Base-by-base conservation (phyloP, 306 rosid genomes). In the Cicer judaicum region DNA sequence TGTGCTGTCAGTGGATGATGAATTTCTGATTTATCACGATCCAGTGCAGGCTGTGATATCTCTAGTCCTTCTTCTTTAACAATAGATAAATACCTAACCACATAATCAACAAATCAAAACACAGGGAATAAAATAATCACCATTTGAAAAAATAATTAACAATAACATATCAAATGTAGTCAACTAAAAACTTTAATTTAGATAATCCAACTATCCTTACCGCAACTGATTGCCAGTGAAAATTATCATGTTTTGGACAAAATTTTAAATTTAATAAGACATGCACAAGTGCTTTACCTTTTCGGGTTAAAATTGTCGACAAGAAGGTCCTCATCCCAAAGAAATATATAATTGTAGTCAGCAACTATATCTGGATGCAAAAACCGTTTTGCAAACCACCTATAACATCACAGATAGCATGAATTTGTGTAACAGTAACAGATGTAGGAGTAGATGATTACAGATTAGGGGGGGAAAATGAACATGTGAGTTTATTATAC, bases 351-450 rank as follows among this genome's bases (percentile, higher is more conserved):
- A 76, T 85, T 64, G 52, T 93, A 93, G 75, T 84, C 91, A 34
- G 88, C 81, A 81, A 91, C 89, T 77, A 93, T 85, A 80, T 91
- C 97, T 68, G 98, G 98, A 86, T 93, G 98, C 87, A 93, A 68
- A 86, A 93, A 93, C 8, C 98, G 91, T 68, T 93, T 93, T 4
- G 98, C 94, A 49, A 93, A 91, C 98, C 98, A 93, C 98, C 98
- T 93, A 40, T 53, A 54, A 36, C 67, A 66, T 65, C 48, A 65
- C 39, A 77, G 38, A 12, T 55, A 47, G 60, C 43, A 76, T 43
- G 36, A 34, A 67, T 75, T 56, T 7, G 38, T 74, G 68, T 46
- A 55, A 42, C 50, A 65, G 41, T 65, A 47, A 52, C 7, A 38
- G 34, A 19, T 40, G 68, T 52, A 53, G 11, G 18, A 48, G 41